Evolutionary conservation across 257 asterid species (phyloP).

Genomic region (Parsonsia alboflavescens): DNA sequence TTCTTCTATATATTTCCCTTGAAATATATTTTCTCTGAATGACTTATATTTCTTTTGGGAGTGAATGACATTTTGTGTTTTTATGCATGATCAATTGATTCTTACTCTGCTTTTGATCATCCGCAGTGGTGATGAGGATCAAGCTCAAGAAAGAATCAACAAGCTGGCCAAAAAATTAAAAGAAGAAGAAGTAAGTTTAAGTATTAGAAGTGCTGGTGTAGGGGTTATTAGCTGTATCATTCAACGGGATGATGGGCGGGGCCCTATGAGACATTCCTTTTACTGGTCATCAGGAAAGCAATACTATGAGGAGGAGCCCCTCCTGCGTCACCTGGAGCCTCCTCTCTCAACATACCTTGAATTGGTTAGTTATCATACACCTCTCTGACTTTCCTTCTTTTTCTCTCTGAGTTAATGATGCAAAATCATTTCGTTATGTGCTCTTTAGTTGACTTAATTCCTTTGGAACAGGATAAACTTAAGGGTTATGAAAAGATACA

Average conservation of each 20-base stretch:
- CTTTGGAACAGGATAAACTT: conserved; percentile 71
- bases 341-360: conserved; percentile 96
- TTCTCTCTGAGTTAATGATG: conserved; percentile 1
- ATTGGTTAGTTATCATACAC: conserved; percentile 49
- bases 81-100: neutral
- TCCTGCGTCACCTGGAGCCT: conserved; percentile 94
- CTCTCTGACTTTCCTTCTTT: neutral
- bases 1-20: neutral
- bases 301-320: conserved; percentile 82
- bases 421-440: neutral
- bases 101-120: conserved; percentile 9
- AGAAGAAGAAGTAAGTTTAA: conserved; percentile 80
- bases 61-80: neutral
- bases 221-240: conserved; percentile 87
- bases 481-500: conserved; percentile 69
- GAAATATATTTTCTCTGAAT: neutral
- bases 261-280: conserved; percentile 97
- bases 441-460: conserved; percentile 14
- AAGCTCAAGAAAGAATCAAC: conserved; percentile 94
- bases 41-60: neutral
- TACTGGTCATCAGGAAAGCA: conserved; percentile 74
- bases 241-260: conserved; percentile 98
- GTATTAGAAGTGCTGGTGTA: conserved; percentile 84
- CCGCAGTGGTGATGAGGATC: conserved; percentile 97
- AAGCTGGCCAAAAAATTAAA: conserved; percentile 85